These are phyloP conservation scores for Synchytrium microbalum DNA, from an alignment of 371 early-diverging fungal species.

Conservation along the genomic window DNA sequence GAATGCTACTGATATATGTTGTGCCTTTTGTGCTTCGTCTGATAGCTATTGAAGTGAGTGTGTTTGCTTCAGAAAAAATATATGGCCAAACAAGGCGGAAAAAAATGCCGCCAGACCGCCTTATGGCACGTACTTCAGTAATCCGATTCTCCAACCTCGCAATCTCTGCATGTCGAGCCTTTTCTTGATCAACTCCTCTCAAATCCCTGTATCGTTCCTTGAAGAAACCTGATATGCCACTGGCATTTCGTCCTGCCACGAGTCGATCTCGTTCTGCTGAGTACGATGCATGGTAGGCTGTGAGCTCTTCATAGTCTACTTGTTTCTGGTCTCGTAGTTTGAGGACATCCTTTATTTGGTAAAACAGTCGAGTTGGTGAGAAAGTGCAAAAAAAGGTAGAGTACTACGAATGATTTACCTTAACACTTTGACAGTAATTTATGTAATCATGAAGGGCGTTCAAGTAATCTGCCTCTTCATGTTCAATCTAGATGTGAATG, in stretches of 20 bases:
- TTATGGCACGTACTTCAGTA: conserved; percentile 48
- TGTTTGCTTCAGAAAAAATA: neutral
- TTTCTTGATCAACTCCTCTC: conserved; percentile 79
- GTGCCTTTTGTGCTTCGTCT: conserved; percentile 67
- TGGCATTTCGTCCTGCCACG: conserved; percentile 40
- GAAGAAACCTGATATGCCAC: conserved; percentile 66
- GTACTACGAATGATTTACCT: conserved; percentile 38
- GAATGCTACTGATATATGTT: conserved; percentile 61
- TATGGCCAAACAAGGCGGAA: neutral
- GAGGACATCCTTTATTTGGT: conserved; percentile 51
- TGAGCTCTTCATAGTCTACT: conserved; percentile 82
- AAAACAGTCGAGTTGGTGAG: too few species aligned
- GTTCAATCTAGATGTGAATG: conserved; percentile 18
- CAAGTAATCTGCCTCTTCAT: conserved; percentile 71
- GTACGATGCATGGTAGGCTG: conserved; percentile 54
- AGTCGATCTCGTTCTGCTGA: conserved; percentile 48
- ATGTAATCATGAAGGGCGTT: conserved; percentile 77
- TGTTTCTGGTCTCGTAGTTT: conserved; percentile 88
- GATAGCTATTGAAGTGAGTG: conserved; percentile 50
- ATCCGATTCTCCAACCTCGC: conserved; percentile 63
- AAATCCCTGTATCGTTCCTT: conserved; percentile 84
- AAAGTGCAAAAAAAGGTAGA: too few species aligned
- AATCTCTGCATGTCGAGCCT: conserved; percentile 67
- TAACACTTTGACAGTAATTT: conserved; percentile 75
- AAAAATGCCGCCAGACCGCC: neutral